Conservation (phyloP, 768 basidiomycete species). For the Kondoa malvinella region DNA sequence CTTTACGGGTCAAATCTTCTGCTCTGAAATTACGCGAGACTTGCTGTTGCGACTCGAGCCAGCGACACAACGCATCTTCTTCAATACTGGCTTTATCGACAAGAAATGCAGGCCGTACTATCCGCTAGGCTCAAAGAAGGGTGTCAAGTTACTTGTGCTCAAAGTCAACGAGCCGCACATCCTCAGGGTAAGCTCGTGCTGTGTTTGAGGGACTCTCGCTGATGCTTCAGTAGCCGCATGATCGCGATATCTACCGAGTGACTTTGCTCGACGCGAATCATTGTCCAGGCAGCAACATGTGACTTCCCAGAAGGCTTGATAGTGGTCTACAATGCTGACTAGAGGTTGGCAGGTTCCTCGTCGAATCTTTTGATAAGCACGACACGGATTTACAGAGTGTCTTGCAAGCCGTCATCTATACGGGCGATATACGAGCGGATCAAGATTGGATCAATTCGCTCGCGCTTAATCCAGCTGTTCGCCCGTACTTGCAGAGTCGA, state of each 20-base stretch:
- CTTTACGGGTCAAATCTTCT: conserved; percentile 4
- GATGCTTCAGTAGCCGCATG: not conserved
- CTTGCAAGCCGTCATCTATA: conserved; percentile 60
- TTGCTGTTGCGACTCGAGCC: conserved; percentile 11
- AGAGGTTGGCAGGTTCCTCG: conserved; percentile 25
- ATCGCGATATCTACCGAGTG: conserved; percentile 3
- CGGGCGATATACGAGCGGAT: conserved; percentile 84
- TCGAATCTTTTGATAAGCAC: conserved; percentile 71
- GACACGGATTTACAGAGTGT: conserved; percentile 18
- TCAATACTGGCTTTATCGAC: not conserved
- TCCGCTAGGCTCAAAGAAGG: not conserved
- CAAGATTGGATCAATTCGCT: conserved; percentile 57
- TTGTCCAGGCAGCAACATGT: conserved; percentile 18
- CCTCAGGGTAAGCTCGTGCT: conserved; percentile 7
- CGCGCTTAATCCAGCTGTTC: conserved; percentile 50
- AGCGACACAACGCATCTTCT: conserved; percentile 9
- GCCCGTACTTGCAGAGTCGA: conserved; percentile 44
- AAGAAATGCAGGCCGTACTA: not conserved
- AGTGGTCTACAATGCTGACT: not conserved
- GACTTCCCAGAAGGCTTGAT: not conserved
- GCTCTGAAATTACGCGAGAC: conserved; percentile 13
- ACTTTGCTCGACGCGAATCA: conserved; percentile 19
- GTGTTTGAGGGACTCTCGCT: not conserved
- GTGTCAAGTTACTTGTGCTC: conserved; percentile 8
- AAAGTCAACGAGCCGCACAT: conserved; percentile 10